These are phyloP conservation scores for Zasmidium citrigriseum DNA, from an alignment of 2,329 filamentous ascomycete genomes.

Conservation along the genomic window DNA sequence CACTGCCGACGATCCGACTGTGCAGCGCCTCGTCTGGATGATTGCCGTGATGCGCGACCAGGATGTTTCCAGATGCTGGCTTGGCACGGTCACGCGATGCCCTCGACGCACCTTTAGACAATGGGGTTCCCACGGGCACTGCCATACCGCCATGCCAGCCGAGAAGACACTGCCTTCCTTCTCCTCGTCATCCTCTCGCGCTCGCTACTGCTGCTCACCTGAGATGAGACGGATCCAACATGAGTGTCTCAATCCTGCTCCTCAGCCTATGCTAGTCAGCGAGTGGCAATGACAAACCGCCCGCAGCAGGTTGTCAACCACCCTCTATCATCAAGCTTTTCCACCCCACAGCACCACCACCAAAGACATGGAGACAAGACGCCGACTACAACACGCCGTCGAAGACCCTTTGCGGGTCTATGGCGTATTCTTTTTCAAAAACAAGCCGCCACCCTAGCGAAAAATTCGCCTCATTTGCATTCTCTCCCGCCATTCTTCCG, in stretches of 20 bases:
- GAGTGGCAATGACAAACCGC: conserved; percentile 13
- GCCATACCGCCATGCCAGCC: neutral
- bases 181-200: neutral
- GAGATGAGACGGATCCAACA: neutral
- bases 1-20: conserved; percentile 12
- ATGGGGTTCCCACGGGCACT: neutral
- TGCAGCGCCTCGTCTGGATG: conserved; percentile 6
- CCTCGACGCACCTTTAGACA: too few species aligned
- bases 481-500: neutral
- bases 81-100: neutral
- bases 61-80: conserved; percentile 5
- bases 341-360: neutral
- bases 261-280: conserved; percentile 3
- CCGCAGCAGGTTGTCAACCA: neutral
- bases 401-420: too few species aligned
- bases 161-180: neutral
- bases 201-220: neutral
- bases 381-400: neutral
- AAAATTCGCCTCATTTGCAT: neutral
- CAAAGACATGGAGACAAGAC: neutral
- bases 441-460: too few species aligned
- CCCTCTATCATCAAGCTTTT: conserved; percentile 2
- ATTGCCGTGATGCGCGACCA: conserved; percentile 12
- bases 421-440: too few species aligned
- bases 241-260: neutral